Conservation (phyloP, 352 stramenopile genomes). For the Peronospora belbahrii region DNA sequence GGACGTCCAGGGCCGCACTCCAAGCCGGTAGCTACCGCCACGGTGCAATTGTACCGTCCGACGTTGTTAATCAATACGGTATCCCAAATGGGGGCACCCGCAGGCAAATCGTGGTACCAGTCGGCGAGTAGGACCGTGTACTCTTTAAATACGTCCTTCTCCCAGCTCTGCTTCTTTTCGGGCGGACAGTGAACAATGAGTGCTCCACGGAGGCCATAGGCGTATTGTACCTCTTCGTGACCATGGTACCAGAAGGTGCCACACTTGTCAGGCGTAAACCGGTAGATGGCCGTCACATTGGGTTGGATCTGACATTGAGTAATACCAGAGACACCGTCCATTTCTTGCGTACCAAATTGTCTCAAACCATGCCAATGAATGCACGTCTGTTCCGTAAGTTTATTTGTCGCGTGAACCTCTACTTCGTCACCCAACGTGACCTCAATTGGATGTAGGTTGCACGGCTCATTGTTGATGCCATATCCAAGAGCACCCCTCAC, state of each 20-base stretch:
- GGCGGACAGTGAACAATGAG: conserved; percentile 31
- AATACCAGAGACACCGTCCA: conserved; percentile 39
- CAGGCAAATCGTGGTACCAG: conserved; percentile 38
- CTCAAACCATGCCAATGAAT: conserved; percentile 43
- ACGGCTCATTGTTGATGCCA: conserved; percentile 32
- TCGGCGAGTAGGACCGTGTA: conserved; percentile 29
- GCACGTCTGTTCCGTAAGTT: conserved; percentile 33
- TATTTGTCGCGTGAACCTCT: conserved; percentile 31
- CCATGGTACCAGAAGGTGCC: conserved; percentile 41
- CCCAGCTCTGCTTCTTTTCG: conserved; percentile 22
- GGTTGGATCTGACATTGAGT: conserved; percentile 42
- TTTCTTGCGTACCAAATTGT: conserved; percentile 34
- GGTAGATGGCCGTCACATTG: conserved; percentile 32
- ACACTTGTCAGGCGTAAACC: conserved; percentile 33
- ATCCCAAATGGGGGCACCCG: conserved; percentile 32
- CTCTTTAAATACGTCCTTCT: conserved; percentile 31
- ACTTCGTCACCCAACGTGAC: conserved; percentile 30
- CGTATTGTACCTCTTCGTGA: conserved; percentile 40
- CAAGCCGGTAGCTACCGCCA: conserved; percentile 12
- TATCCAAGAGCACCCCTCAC: conserved; percentile 19
- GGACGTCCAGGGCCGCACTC: conserved; percentile 20
- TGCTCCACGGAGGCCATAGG: conserved; percentile 31
- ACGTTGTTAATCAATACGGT: conserved; percentile 38
- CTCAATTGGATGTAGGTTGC: conserved; percentile 19
- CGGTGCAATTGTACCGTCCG: conserved; percentile 35